Base-by-base conservation (phyloP, 2,329 filamentous ascomycete genomes). In the Fusarium setosum region DNA sequence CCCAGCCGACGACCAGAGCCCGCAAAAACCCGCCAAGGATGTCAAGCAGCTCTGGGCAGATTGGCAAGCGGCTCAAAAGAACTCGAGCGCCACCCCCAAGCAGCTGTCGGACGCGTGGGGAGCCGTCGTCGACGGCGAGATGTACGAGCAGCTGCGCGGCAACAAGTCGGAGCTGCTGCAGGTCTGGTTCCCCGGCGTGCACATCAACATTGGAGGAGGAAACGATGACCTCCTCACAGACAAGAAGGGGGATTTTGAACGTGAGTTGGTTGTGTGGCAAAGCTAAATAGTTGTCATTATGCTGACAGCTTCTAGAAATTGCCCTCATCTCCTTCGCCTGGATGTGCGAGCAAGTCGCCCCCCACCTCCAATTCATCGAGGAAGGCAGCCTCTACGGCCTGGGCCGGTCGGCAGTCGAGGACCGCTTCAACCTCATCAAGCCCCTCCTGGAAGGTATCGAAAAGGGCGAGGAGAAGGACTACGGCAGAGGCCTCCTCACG, bases 181-280 rank as follows among this genome's bases (percentile, higher is more conserved):
- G 18, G 70, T 72, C 20, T 73, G 71, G 71, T 73, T 73, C 42
- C 71, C 71, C 1, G 70, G 70, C n/a, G 63, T 72, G 6, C 70
- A 72, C 32, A 69, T 68, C 59, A 72, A 72, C 53, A 72, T 72
- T 54, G 70, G 70, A 12, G 70, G 70, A 4, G 69, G 69, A 11
- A 67, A 53, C 9, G 63, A 65, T 29, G 56, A 61, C 13, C 60
- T 63, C 24, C 45, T 72, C 13, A 62, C 51, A 5, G 59, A 68
- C 6, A 69, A 70, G 41, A 65, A 69, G 65, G 70, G 69, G 37
- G 69, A 72, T 26, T 54, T 72, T 17, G 69, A 72, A 41, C 67
- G 69, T 71, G 21, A 67, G 59, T 59, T 29, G 6, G 11, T 8
- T 9, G n/a, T n/a, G n/a, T n/a, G 9, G 4, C 8, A 3, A 20